phyloP scores from a whole-genome alignment of 257 asterid genomes.

The Vinca minor region DNA sequence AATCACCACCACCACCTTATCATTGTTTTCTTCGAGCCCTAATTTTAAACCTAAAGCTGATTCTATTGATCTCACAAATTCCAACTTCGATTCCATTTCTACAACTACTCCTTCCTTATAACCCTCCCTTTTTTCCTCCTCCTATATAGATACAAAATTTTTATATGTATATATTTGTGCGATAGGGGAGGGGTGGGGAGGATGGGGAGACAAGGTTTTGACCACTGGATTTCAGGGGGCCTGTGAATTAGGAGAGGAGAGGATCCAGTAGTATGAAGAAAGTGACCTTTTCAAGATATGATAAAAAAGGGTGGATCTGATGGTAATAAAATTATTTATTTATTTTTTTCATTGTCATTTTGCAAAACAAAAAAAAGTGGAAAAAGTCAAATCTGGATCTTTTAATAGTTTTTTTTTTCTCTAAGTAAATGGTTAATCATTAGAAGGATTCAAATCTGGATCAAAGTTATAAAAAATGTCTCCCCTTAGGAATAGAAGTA shows the following conservation, averaged over 20 bases:
- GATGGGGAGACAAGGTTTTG: constrained; percentile 6
- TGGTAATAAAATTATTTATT: too few relatives aligned
- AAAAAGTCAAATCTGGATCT: too few relatives aligned
- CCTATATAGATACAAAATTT: neutral
- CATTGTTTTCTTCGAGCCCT: constrained; percentile 46
- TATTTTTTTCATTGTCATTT: too few relatives aligned
- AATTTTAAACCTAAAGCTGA: constrained; percentile 45
- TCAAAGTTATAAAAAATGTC: too few relatives aligned
- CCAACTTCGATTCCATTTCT: constrained; percentile 38
- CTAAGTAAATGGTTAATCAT: too few relatives aligned
- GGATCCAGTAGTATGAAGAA: neutral
- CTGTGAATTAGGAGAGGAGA: neutral
- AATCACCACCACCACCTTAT: constrained; percentile 28
- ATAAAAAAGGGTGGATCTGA: neutral
- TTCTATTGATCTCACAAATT: constrained; percentile 49
- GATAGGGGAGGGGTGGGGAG: too few relatives aligned
- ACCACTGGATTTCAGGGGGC: constrained; percentile 15
- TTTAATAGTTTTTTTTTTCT: too few relatives aligned
- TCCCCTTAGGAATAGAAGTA: too few relatives aligned
- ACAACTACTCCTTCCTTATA: neutral
- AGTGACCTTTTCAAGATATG: constrained; percentile 4
- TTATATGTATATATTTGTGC: neutral
- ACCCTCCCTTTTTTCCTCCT: neutral
- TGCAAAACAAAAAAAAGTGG: too few relatives aligned
- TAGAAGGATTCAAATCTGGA: too few relatives aligned